phyloP scores from a whole-genome alignment of 257 asterid species.

The Solanum pimpinellifolium region DNA sequence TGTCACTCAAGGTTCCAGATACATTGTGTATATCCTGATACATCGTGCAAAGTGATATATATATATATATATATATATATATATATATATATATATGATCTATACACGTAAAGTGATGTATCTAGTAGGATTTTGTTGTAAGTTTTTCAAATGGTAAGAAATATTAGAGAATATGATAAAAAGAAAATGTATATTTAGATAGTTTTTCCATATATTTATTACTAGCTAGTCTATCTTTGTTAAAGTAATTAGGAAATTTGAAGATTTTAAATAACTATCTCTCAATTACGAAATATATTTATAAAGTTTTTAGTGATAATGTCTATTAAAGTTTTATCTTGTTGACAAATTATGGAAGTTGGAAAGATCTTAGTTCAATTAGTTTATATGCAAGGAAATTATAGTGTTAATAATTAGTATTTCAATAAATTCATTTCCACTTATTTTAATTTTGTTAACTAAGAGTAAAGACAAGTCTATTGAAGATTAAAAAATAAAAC shows the following conservation, averaged over 20 bases:
- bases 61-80: too few relatives aligned
- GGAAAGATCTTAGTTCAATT: not conserved
- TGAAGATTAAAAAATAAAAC: not conserved
- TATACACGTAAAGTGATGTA: too few relatives aligned
- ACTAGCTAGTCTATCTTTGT: not conserved
- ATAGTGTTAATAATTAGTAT: not conserved
- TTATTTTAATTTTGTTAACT: not conserved
- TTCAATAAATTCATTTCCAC: not conserved
- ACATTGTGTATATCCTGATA: too few relatives aligned
- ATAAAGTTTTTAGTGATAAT: not conserved
- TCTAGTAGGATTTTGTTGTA: too few relatives aligned
- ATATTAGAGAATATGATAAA: too few relatives aligned
- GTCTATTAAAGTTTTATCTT: not conserved
- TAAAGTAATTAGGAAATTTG: not conserved
- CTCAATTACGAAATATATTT: not conserved
- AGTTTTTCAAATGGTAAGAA: too few relatives aligned
- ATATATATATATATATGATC: too few relatives aligned
- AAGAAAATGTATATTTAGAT: too few relatives aligned
- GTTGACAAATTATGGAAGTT: not conserved
- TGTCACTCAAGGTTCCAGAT: too few relatives aligned
- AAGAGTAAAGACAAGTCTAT: not conserved
- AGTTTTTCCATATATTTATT: too few relatives aligned
- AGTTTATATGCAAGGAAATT: constrained; percentile 21
- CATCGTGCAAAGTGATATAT: too few relatives aligned
- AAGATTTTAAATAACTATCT: not conserved